Percentiles rank a stretch among this genome's conserved stretches.
These are phyloP conservation scores for Phytophthora hybrid DNA, from an alignment of 352 stramenopile species.

Conservation along the genomic window DNA sequence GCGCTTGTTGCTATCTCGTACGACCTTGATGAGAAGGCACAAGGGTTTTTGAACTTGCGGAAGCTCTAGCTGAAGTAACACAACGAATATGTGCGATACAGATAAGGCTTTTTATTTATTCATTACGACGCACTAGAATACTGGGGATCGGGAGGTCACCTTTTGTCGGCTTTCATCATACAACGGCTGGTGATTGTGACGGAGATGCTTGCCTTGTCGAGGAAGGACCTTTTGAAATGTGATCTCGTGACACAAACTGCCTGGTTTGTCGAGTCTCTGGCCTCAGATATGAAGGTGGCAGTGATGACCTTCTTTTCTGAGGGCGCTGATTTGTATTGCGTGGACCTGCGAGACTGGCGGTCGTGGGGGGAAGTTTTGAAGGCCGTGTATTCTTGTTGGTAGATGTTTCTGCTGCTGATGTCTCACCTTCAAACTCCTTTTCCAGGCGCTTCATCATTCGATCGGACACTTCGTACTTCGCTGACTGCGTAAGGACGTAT, in stretches of 20 bases:
- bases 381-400: conserved; percentile 12
- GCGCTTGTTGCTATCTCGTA: conserved; percentile 63
- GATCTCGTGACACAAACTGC: background rate
- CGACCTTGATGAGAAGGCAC: conserved; percentile 71
- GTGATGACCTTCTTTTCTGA: conserved; percentile 20
- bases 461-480: conserved; percentile 55
- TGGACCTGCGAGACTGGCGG: conserved; percentile 4
- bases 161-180: background rate
- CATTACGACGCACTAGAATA: conserved; percentile 5
- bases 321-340: conserved; percentile 16
- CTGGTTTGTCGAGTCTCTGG: conserved; percentile 9
- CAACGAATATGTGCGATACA: conserved; percentile 2
- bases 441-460: conserved; percentile 40
- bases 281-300: conserved; percentile 12
- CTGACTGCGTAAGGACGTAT: conserved; percentile 33
- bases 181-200: conserved; percentile 14
- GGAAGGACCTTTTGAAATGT: conserved; percentile 24
- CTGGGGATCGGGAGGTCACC: background rate
- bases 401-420: conserved; percentile 3
- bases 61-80: conserved; percentile 55
- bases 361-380: background rate
- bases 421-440: conserved; percentile 40
- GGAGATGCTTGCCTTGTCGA: conserved; percentile 35
- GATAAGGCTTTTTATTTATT: conserved; percentile 3
- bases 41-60: conserved; percentile 77